These are phyloP conservation scores for Rutstroemia sp. DNA, from an alignment of 2,329 filamentous ascomycete species.

Conservation along the genomic window DNA sequence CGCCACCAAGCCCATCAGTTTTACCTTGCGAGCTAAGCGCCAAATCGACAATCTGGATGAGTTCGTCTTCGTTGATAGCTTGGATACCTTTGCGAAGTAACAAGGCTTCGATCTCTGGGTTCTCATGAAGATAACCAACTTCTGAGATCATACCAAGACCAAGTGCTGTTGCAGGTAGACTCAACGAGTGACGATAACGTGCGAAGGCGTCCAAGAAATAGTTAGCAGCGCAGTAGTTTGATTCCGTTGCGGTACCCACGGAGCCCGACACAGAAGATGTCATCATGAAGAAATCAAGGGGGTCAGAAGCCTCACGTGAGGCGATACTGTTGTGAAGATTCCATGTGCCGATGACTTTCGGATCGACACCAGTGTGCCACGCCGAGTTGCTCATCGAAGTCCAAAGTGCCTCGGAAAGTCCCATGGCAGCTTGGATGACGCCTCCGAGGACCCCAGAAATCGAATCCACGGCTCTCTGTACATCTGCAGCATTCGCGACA, in stretches of 20 bases:
- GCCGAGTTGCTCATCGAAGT: neutral
- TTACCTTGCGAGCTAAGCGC: neutral
- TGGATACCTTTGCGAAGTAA: slow-evolving; percentile 32
- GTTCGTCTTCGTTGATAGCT: slow-evolving; percentile 23
- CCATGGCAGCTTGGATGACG: slow-evolving; percentile 27
- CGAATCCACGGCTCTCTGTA: slow-evolving; percentile 2
- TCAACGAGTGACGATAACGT: slow-evolving; percentile 19
- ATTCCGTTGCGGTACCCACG: slow-evolving; percentile 29
- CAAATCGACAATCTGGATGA: slow-evolving; percentile 10
- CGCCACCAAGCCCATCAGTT: neutral
- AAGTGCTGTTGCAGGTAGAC: slow-evolving; percentile 22
- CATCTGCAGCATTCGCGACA: slow-evolving; percentile 9
- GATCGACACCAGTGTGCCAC: slow-evolving; percentile 16
- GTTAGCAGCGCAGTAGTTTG: slow-evolving; percentile 34
- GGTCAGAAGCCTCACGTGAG: neutral
- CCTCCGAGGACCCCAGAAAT: slow-evolving; percentile 13
- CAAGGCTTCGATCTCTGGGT: slow-evolving; percentile 30
- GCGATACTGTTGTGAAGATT: slow-evolving; percentile 11
- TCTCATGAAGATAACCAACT: slow-evolving; percentile 31
- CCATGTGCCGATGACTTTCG: slow-evolving; percentile 27
- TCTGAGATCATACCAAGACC: slow-evolving; percentile 32
- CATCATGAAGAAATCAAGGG: slow-evolving; percentile 33
- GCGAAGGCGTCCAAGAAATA: slow-evolving; percentile 31
- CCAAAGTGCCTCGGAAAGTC: slow-evolving; percentile 12
- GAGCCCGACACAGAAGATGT: slow-evolving; percentile 25